Evolutionary conservation across 441 rosid genomes (phyloP), one percentile per base, ranked within the genome.

Genomic region (Erysimum pusillum): DNA sequence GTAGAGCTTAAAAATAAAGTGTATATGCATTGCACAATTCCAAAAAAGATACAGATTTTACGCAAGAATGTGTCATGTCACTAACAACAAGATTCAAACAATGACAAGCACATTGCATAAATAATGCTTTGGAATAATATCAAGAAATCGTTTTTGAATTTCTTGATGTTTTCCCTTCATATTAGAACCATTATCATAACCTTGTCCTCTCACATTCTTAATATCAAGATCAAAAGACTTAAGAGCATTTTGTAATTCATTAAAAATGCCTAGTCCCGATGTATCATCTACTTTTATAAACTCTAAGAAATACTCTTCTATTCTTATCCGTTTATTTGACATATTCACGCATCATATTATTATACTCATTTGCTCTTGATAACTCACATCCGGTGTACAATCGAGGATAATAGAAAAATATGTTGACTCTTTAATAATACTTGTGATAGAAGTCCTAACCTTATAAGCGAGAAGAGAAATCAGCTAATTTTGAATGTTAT

Each of bases 311-410:
- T 31, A 58, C 63, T 58, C 39, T 58, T 58, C 41, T 3, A 34
- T 22, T n/a, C 7, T n/a, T 14, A 32, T 3, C 4, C 34, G 34
- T 58, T 13, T 35, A 8, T 15, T n/a, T 32, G 22, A 58, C 2
- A 34, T 7, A 14, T 7, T 32, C 11, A 58, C 22, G 15, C 41
- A 58, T 7, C 42, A 13, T n/a, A 58, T 1, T 32, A 34, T 58
- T 8, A 58, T 2, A 58, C 12, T 58, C 39, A 58, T 58, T 32
- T 34, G 36, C 36, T 54, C 60, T 54, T 54, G 60, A 14, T 54
- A 36, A 0, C 60, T 28, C 18, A 54, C 18, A 54, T 54, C 60
- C 13, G 20, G 41, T 57, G 62, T 57, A 57, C 41, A 57, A 32
- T 57, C 41, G 32, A 48, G 11, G 5, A 45, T 38, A 2, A 41